A percentile compares a stretch with the other conserved stretches of the same genome.
Evolutionary conservation across 2,329 filamentous ascomycete species (phyloP).

Genomic region (Monilinia aucupariae): DNA sequence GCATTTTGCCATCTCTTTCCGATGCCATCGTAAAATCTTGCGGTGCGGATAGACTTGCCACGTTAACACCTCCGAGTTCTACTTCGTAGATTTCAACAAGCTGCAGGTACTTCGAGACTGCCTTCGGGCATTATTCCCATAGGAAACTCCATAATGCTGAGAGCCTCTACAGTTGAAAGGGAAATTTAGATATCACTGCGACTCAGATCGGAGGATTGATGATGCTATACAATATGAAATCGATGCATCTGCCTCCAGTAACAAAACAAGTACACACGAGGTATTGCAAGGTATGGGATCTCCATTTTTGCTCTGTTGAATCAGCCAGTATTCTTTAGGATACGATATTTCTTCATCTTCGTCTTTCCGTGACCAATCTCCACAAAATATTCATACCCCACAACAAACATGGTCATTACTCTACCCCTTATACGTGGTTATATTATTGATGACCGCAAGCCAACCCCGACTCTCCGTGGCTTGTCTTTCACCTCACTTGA

Average conservation of each 20-base stretch:
- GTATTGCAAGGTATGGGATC: slow-evolving; percentile 5
- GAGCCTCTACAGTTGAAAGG: no score
- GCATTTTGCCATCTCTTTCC: background rate
- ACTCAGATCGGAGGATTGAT: no score
- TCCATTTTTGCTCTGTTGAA: background rate
- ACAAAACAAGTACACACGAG: slow-evolving; percentile 31
- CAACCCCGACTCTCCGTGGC: background rate
- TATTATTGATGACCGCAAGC: slow-evolving; percentile 25
- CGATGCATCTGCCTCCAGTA: slow-evolving; percentile 35
- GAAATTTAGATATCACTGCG: no score
- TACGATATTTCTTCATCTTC: slow-evolving; percentile 28
- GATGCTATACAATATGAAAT: no score
- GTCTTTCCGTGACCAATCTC: slow-evolving; percentile 19
- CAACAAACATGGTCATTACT: slow-evolving; percentile 19
- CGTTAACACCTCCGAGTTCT: no score
- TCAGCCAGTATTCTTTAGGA: background rate
- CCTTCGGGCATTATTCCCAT: no score
- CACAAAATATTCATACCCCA: background rate
- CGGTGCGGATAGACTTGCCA: no score
- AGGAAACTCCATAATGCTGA: no score
- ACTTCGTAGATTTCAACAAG: no score
- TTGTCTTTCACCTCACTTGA: background rate
- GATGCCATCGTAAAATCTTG: no score
- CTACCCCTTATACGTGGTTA: slow-evolving; percentile 21
- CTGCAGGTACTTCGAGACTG: no score